Evolutionary conservation across 2,329 filamentous ascomycete species (phyloP), one percentile per base, ranked within the genome.

Genomic region (Coniella lustricola): DNA sequence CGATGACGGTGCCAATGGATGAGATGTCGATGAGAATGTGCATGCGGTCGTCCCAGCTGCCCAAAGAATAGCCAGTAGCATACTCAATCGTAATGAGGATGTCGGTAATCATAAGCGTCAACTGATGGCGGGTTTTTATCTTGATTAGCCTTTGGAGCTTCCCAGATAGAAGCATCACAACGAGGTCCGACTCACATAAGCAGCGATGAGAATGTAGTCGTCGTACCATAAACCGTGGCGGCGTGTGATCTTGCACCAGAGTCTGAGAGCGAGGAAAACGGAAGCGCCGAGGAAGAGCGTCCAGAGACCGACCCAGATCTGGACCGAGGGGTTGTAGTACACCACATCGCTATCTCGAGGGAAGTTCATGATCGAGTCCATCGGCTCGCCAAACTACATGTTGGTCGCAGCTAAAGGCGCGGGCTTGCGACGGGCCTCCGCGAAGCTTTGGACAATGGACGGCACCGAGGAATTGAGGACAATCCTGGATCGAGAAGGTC

Each of bases 41-140:
- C 73, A 76, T 76, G 46, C 66, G 67, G 52, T 74, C 71, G 50
- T 72, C 68, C 74, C 74, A 77, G 16, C 61, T 56, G n/a, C 69
- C 58, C 1, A 62, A 58, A 4, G 73, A 66, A 52, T 76, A 76
- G 44, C 72, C 73, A 7, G 68, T 74, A 7, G 67, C 70, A 48
- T 71, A 76, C 50, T 76, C 62, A 41, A 68, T 54, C 1, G 69
- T 58, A 46, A 75, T 75, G 14, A 76, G 55, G 41, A 59, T 66
- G 51, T 76, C 66, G 57, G 71, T 75, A 33, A 60, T 58, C n/a
- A 71, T 59, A 3, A 74, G 62, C 3, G 75, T 56, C 7, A 63
- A 21, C 73, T 73, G 18, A 44, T 3, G 31, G 7, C 3, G 25
- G 33, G 33, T 35, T 4, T 13, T 7, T 13, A n/a, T 35, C 5